Base-by-base conservation (phyloP, 2,329 filamentous ascomycete species). In the Phaeophleospora eucalypticola region DNA sequence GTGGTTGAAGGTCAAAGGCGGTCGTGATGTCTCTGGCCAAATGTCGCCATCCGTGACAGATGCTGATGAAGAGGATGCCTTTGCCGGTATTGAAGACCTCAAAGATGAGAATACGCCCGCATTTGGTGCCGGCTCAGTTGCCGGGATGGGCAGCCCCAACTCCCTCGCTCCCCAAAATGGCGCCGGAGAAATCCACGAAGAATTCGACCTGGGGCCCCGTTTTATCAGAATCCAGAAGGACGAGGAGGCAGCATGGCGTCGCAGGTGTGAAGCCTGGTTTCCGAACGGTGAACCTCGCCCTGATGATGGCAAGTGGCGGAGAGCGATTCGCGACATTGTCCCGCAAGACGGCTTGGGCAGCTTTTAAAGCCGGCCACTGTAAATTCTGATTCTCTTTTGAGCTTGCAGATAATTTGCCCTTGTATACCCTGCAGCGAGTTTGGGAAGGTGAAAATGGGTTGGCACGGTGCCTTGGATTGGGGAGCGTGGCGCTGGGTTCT, bases 151-250 rank as follows among this genome's bases (percentile, higher is more conserved):
- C n/a, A 62, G 58, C 49, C 61, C 60, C 3, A 48, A 58, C 10
- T 56, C 58, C 9, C 54, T 51, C 45, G 56, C 58, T 9, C 62
- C 68, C 48, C 37, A 39, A 24, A 86, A 90, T 62, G 91, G 87
- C 78, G 81, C 88, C 4, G 63, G 63, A 17, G 65, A 66, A 20
- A 87, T 96, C 10, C 89, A 89, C 43, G 93, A 98, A 68, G 93
- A 98, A 65, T 98, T 98, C 61, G 93, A 98, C 64, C 89, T 98
- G 46, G 93, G 93, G 0, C 93, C 91, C 2, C 89, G 94, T 66
- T 98, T 97, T 64, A 84, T 97, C 53, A 79, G 84, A 59, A 78
- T 90, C 53, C 91, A 97, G 64, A 80, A 87, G 49, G 89, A 91
- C 61, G 93, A 98, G 69, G 93, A 98, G 70, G 84, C 88, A 39